Evolutionary conservation across 805 yeast genomes (phyloP).

Genomic region (Yarrowia sp.): DNA sequence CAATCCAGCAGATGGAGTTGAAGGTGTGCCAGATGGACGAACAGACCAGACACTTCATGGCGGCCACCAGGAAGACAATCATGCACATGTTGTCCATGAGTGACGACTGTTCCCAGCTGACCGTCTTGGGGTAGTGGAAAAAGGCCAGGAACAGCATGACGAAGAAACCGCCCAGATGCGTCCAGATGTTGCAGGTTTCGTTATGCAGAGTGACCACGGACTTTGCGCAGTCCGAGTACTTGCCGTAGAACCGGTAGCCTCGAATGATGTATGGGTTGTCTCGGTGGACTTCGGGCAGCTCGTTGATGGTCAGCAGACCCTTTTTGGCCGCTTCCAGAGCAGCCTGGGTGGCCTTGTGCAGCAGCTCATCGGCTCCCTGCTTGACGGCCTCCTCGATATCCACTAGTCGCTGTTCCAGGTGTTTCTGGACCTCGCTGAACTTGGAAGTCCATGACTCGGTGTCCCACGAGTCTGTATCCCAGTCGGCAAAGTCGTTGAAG

Average conservation of each 20-base stretch:
- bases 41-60: constrained; percentile 70
- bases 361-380: constrained; percentile 24
- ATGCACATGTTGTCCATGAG: constrained; percentile 49
- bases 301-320: constrained; percentile 70
- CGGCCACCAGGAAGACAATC: constrained; percentile 64
- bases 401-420: constrained; percentile 37
- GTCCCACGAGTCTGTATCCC: constrained; percentile 22
- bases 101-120: constrained; percentile 37
- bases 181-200: constrained; percentile 91
- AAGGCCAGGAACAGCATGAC: constrained; percentile 54
- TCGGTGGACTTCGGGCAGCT: constrained; percentile 88
- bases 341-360: constrained; percentile 27
- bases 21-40: constrained; percentile 92
- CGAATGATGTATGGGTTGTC: constrained; percentile 80
- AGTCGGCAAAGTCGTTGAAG: constrained; percentile 30
- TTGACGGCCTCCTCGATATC: constrained; percentile 34
- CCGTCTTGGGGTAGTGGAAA: constrained; percentile 61
- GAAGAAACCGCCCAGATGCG: constrained; percentile 72
- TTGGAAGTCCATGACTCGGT: constrained; percentile 30
- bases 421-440: constrained; percentile 34
- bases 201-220: constrained; percentile 69
- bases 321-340: constrained; percentile 35
- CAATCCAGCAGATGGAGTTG: constrained; percentile 64
- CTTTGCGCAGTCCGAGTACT: constrained; percentile 55
- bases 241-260: constrained; percentile 80